Conservation (phyloP, 176 grass and related monocot genomes). For the Tuctoria greenei region DNA sequence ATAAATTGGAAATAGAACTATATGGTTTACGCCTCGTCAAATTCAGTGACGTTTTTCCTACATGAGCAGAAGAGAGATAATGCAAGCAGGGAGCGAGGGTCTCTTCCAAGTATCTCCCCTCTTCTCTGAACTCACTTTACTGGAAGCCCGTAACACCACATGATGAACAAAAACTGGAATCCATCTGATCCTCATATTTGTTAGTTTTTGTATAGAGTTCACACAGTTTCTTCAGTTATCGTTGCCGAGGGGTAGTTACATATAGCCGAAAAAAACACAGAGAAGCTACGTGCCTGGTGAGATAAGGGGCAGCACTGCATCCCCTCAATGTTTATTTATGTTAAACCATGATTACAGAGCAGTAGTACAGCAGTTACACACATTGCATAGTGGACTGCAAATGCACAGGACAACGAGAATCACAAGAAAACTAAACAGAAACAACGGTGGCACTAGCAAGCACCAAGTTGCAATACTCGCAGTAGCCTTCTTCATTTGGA, state of each 20-base stretch:
- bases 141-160: background rate
- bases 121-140: slow-evolving; percentile 18
- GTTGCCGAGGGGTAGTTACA: background rate
- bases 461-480: slow-evolving; percentile 2
- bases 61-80: background rate
- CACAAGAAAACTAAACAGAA: slow-evolving; percentile 18
- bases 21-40: background rate
- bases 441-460: background rate
- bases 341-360: background rate
- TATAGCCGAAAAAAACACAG: background rate
- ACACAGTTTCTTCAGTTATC: background rate
- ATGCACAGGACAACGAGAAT: background rate
- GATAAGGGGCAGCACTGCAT: background rate
- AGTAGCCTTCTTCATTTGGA: background rate
- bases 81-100: background rate
- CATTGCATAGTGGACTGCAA: slow-evolving; percentile 8
- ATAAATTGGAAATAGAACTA: background rate
- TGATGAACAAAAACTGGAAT: background rate
- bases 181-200: background rate
- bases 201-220: background rate
- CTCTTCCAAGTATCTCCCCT: slow-evolving; percentile 10
- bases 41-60: slow-evolving; percentile 29
- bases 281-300: background rate
- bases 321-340: slow-evolving; percentile 36
- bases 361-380: slow-evolving; percentile 21